phyloP scores from a whole-genome alignment of 257 asterid species.

The Nicotiana tomentosiformis region DNA sequence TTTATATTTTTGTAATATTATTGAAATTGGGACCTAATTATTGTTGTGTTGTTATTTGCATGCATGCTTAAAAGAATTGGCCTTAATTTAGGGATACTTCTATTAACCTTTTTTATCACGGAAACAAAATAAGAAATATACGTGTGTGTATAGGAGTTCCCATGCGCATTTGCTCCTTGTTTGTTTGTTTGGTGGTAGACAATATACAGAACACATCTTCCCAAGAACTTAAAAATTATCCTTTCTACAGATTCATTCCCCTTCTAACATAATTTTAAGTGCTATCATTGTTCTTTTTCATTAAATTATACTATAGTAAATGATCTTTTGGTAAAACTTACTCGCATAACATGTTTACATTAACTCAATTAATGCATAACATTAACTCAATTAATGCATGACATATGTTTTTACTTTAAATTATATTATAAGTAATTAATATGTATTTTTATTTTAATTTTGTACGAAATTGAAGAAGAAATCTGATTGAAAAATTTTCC shows the following conservation, averaged over 20 bases:
- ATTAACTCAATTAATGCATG: no score
- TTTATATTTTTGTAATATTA: no score
- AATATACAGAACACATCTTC: neutral
- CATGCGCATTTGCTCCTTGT: neutral
- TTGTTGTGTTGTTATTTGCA: no score
- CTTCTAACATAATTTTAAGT: neutral
- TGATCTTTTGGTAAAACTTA: neutral
- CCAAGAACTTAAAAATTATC: neutral
- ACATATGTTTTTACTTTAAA: no score
- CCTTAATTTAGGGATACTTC: neutral
- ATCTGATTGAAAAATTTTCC: no score
- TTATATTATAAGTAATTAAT: no score
- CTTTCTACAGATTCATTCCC: neutral
- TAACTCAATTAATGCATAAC: no score
- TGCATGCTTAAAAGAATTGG: no score
- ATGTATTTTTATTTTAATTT: no score
- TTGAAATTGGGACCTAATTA: no score
- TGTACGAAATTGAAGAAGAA: no score
- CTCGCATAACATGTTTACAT: neutral
- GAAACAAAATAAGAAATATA: neutral
- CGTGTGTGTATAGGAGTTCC: neutral
- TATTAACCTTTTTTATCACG: neutral
- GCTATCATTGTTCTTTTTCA: neutral
- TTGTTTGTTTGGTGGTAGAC: neutral
- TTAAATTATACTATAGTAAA: no score